phyloP scores from a whole-genome alignment of 768 basidiomycete species.

The Suillus variegatus region DNA sequence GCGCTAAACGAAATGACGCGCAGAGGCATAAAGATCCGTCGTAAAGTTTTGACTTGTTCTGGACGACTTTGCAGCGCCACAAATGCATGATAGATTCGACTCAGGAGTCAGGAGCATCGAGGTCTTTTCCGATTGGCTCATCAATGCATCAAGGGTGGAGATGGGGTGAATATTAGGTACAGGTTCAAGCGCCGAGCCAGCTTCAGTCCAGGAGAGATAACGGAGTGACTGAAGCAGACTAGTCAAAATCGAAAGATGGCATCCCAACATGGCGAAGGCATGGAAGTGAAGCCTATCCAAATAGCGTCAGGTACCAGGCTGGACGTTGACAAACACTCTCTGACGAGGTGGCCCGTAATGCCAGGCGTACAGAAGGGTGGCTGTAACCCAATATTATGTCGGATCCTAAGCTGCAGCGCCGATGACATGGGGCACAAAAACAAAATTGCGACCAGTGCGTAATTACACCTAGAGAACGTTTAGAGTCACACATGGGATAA shows the following conservation, averaged over 20 bases:
- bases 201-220: slow-evolving; percentile 63
- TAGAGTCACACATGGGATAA: not conserved
- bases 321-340: slow-evolving; percentile 1
- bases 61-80: not conserved
- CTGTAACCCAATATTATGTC: not conserved
- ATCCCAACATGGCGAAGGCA: slow-evolving; percentile 37
- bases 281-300: slow-evolving; percentile 29
- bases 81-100: slow-evolving; percentile 25
- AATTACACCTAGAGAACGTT: too few relatives aligned
- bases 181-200: slow-evolving; percentile 57
- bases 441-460: not conserved
- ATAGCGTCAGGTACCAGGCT: slow-evolving; percentile 23
- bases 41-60: slow-evolving; percentile 12
- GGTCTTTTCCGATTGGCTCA: slow-evolving; percentile 35
- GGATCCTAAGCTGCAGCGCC: not conserved
- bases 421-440: not conserved
- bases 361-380: slow-evolving; percentile 16
- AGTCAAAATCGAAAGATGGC: slow-evolving; percentile 31
- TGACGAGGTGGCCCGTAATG: slow-evolving; percentile 5
- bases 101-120: slow-evolving; percentile 18
- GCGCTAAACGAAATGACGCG: slow-evolving; percentile 31
- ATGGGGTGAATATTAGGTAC: slow-evolving; percentile 59
- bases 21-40: slow-evolving; percentile 47
- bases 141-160: slow-evolving; percentile 30
- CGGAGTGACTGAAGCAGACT: slow-evolving; percentile 27